Base-by-base conservation (phyloP, 2,329 filamentous ascomycete species). In the Bertia moriformis region DNA sequence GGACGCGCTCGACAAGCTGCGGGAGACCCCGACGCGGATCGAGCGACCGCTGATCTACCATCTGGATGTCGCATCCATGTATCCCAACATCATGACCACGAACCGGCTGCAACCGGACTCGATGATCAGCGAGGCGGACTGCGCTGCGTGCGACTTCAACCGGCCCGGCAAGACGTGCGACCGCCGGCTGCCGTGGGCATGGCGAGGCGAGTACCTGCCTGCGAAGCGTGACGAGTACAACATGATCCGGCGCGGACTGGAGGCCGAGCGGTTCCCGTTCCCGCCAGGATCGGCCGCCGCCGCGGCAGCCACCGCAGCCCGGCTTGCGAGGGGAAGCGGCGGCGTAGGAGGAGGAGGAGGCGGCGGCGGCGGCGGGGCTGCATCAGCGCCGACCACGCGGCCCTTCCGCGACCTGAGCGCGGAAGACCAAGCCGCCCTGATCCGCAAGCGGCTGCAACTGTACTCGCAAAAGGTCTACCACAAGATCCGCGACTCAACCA, bases 391-490 rank as follows among this genome's bases (percentile, higher is more conserved):
- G n/a, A n/a, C n/a, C n/a, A 57, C 58, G 53, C 71, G 86, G 41
- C 73, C 77, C 0, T 98, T 95, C 51, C 76, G 87, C 45, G 86
- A 96, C 14, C 63, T 98, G 14, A 66, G 75, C 14, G 58, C 71
- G 2, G 88, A 94, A 42, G 91, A 98, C 52, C 89, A 93, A 58
- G 79, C 88, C 1, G 62, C 52, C 1, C 66, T 91, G 27, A 69
- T 93, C 38, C 82, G 86, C 48, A 96, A 96, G 53, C 78, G 91
- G 22, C 64, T 98, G 38, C 86, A 89, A 46, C 71, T 88, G 22
- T 98, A 93, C 63, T 93, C 86, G 52, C 94, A 96, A 58, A 98
- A 98, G 61, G 93, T 98, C 46, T 98, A 98, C 55, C 91, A 98
- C 69, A 98, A 96, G 58, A 96, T 98, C 43, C 88, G 93, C 58